These are phyloP conservation scores for Magnolia sinica DNA, from an alignment of 164 flowering plant genomes.

Conservation along the genomic window DNA sequence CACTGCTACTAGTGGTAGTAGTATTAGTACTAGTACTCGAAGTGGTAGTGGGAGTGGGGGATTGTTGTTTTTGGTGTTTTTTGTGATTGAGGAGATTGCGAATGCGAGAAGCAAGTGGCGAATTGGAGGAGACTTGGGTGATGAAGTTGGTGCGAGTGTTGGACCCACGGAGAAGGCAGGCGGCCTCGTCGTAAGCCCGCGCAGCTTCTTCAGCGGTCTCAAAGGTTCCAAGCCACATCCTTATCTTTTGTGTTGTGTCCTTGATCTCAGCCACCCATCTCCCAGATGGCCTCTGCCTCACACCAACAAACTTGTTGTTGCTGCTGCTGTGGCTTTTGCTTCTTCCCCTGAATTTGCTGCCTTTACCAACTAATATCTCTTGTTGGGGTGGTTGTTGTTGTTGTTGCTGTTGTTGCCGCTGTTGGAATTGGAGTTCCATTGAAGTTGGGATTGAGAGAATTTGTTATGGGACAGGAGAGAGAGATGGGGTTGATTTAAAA, in stretches of 20 bases:
- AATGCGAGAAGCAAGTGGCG: constrained; percentile 71
- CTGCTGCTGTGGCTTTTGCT: constrained; percentile 16
- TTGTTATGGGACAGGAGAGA: not conserved
- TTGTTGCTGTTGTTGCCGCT: constrained; percentile 5
- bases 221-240: constrained; percentile 91
- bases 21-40: constrained; percentile 8
- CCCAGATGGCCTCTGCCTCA: constrained; percentile 83
- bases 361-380: constrained; percentile 22
- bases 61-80: constrained; percentile 21
- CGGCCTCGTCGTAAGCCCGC: constrained; percentile 85
- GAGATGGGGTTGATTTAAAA: not conserved
- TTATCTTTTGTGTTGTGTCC: constrained; percentile 80
- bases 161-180: constrained; percentile 80
- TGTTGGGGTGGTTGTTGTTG: constrained; percentile 7
- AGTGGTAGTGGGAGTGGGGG: not conserved
- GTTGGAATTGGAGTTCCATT: constrained; percentile 57
- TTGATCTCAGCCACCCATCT: constrained; percentile 94
- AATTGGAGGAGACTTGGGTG: constrained; percentile 54
- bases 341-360: constrained; percentile 44
- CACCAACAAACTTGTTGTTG: constrained; percentile 64
- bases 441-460: not conserved
- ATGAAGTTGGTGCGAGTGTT: constrained; percentile 78
- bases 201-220: constrained; percentile 89
- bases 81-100: constrained; percentile 56
- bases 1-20: constrained; percentile 5